Evolutionary conservation across 768 basidiomycete species (phyloP).

Genomic region (Sporobolomyces phaffii): DNA sequence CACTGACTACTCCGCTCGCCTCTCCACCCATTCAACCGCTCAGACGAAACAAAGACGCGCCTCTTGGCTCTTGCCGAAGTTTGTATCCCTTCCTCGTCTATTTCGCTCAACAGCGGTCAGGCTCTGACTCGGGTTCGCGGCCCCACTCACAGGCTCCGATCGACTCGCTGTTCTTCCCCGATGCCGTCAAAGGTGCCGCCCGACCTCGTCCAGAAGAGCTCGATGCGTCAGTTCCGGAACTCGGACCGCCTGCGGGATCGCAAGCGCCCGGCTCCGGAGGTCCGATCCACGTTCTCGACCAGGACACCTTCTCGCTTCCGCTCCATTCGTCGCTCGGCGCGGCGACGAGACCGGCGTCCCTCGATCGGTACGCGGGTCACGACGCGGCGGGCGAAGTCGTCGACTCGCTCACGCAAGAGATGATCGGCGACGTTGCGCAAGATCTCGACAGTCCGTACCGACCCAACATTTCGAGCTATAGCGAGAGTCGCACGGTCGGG

Average conservation of each 20-base stretch:
- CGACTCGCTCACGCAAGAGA: slow-evolving; percentile 50
- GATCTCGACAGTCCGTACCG: slow-evolving; percentile 52
- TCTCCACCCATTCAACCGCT: too few relatives aligned
- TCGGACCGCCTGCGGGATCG: slow-evolving; percentile 34
- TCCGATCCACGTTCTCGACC: slow-evolving; percentile 24
- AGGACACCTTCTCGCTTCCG: slow-evolving; percentile 13
- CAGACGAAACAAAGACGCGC: slow-evolving; percentile 39
- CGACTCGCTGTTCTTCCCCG: slow-evolving; percentile 57
- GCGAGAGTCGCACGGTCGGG: slow-evolving; percentile 44
- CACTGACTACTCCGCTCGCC: too few relatives aligned
- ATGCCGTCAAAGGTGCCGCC: slow-evolving; percentile 44
- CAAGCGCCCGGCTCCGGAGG: slow-evolving; percentile 20
- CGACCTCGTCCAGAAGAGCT: background rate
- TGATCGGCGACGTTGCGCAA: slow-evolving; percentile 51
- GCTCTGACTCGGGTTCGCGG: background rate
- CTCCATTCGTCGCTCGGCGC: too few relatives aligned
- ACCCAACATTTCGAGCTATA: slow-evolving; percentile 58
- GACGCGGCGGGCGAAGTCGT: slow-evolving; percentile 36
- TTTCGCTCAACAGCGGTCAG: too few relatives aligned
- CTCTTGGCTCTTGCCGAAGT: slow-evolving; percentile 49
- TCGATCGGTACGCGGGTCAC: slow-evolving; percentile 40
- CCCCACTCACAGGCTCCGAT: slow-evolving; percentile 34
- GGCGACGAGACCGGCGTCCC: too few relatives aligned
- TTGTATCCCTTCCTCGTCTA: slow-evolving; percentile 14
- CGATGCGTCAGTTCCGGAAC: background rate